Base-by-base conservation (phyloP, 805 yeast species). In the Cyberlindnera sargentensis region DNA sequence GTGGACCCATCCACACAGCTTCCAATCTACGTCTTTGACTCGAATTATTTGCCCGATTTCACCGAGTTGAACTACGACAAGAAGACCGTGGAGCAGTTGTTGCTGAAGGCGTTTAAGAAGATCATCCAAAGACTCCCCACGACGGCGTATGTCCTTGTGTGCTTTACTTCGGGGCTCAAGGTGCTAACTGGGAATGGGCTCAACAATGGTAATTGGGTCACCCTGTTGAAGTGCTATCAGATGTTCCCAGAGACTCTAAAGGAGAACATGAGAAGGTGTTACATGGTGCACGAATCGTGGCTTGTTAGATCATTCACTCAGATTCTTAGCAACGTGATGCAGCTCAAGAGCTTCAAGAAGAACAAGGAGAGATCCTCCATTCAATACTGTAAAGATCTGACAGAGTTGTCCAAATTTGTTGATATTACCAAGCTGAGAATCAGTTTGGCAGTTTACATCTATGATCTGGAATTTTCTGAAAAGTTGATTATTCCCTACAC, bases 281-380 rank as follows among this genome's bases (percentile, higher is more conserved):
- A 82, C 49, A 74, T 90, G 29, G 95, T 91, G 3, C 97, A 91
- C 63, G 96, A 90, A 52, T 82, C 84, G 38, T 89, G 96, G 93
- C 76, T 90, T 64, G 76, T 87, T 27, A 78, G 88, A 53, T 82
- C 95, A 0, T 73, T 87, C 32, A 75, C 84, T 11, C 89, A 84
- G 42, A 73, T 88, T 25, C 66, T 86, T 46, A 71, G 80, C 44
- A 84, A 82, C 55, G 80, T 84, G 2, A 65, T 78, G 43, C 69
- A 72, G 42, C 63, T 73, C 43, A 78, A 77, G 48, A 67, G 71
- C 27, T 53, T 70, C 41, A 57, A 60, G 56, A 38, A 46, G 49
- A 57, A 56, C 25, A 39, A 40, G 28, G 27, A 23, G 2, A 24
- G 28, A 7, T 27, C 8, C 24, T 39, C 32, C 26, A 41, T 50